These are phyloP conservation scores for Royoungia palumana DNA, from an alignment of 768 basidiomycete species.

Conservation along the genomic window DNA sequence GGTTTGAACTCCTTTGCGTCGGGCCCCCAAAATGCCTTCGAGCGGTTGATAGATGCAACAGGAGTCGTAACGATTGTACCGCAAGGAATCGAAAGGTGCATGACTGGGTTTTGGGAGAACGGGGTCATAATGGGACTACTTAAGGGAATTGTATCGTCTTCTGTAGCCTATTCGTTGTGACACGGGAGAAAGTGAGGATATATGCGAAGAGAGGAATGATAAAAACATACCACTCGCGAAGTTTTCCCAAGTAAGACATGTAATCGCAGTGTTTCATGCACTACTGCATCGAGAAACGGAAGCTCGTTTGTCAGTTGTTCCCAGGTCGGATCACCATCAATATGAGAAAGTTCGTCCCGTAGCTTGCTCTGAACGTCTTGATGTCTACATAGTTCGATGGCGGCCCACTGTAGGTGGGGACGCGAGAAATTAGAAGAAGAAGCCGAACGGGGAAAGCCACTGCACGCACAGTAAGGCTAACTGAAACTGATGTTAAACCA, in stretches of 20 bases:
- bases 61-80: conserved; percentile 46
- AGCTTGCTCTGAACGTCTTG: conserved; percentile 45
- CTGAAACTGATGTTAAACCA: conserved; percentile 5
- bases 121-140: conserved; percentile 39
- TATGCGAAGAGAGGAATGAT: not conserved
- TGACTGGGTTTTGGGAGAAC: conserved; percentile 34
- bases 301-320: conserved; percentile 48
- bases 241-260: conserved; percentile 37
- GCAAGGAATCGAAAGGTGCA: conserved; percentile 42
- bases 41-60: conserved; percentile 47
- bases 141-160: conserved; percentile 60
- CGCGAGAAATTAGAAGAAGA: not conserved
- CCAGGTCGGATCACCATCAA: conserved; percentile 48
- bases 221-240: conserved; percentile 7
- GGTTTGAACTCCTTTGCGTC: conserved; percentile 58
- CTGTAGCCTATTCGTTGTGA: conserved; percentile 43
- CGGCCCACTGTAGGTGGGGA: conserved; percentile 40
- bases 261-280: conserved; percentile 43
- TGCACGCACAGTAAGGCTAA: conserved; percentile 22
- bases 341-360: conserved; percentile 46
- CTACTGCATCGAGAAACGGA: conserved; percentile 54
- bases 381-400: conserved; percentile 50
- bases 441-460: not conserved
- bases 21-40: conserved; percentile 56
- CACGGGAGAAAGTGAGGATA: not conserved